Evolutionary conservation across 805 yeast species (phyloP).

Genomic region (Yarrowia sp.): DNA sequence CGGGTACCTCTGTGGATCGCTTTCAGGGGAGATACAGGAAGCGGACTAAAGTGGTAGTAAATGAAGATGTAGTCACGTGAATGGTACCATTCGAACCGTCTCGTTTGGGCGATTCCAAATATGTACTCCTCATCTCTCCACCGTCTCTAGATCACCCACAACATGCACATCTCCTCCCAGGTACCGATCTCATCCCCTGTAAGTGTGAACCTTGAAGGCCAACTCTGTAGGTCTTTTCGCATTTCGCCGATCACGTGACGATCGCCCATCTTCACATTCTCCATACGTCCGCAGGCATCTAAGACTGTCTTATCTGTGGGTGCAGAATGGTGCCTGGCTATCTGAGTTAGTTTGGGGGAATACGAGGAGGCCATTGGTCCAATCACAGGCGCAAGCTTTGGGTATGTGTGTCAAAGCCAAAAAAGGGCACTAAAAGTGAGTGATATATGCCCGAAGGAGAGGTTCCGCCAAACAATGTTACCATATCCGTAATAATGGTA

Average conservation of each 20-base stretch:
- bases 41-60: no score
- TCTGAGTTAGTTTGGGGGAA: conserved; percentile 15
- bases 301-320: conserved; percentile 24
- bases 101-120: no score
- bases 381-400: neutral
- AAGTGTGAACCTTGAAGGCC: no score
- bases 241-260: neutral
- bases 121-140: no score
- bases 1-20: no score
- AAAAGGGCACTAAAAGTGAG: neutral
- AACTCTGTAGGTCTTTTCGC: no score
- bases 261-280: neutral
- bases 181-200: no score
- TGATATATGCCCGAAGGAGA: neutral
- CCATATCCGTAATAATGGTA: conserved; percentile 3
- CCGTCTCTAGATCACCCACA: no score
- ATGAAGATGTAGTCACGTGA: no score
- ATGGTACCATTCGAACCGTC: no score
- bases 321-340: conserved; percentile 26
- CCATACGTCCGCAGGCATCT: neutral
- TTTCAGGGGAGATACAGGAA: no score
- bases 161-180: no score
- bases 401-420: neutral
- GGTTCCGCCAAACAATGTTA: neutral
- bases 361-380: conserved; percentile 17